phyloP scores from a whole-genome alignment of 805 yeast species.

The Yarrowia hollandica region DNA sequence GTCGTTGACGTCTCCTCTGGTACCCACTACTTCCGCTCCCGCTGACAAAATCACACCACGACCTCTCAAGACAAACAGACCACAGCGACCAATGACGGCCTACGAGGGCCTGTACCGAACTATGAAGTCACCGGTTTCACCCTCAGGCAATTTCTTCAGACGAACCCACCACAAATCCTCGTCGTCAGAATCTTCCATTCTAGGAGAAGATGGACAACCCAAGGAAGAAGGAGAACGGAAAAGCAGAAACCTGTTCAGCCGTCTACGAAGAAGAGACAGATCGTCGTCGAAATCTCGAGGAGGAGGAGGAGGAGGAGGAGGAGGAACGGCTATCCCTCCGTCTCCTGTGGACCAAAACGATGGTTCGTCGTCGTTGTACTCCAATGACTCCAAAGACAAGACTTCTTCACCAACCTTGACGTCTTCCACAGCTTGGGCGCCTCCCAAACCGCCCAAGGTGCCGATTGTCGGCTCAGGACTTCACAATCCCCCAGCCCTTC shows the following conservation, averaged over 20 bases:
- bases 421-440: neutral
- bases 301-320: neutral
- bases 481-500: constrained; percentile 8
- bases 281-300: neutral
- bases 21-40: neutral
- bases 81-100: constrained; percentile 33
- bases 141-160: constrained; percentile 52
- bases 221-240: constrained; percentile 4
- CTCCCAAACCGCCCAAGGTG: constrained; percentile 22
- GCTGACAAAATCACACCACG: constrained; percentile 21
- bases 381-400: constrained; percentile 2
- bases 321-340: neutral
- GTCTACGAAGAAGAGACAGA: constrained; percentile 13
- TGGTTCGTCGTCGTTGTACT: neutral
- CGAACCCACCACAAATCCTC: constrained; percentile 66
- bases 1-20: neutral
- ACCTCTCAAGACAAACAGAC: constrained; percentile 17
- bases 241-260: constrained; percentile 1
- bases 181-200: constrained; percentile 50
- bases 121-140: constrained; percentile 45
- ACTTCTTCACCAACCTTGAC: neutral
- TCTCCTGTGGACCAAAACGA: constrained; percentile 7
- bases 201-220: constrained; percentile 5
- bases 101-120: constrained; percentile 30
- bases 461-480: neutral